Conservation (phyloP, 805 yeast species). For the Candida yuanshanica region DNA sequence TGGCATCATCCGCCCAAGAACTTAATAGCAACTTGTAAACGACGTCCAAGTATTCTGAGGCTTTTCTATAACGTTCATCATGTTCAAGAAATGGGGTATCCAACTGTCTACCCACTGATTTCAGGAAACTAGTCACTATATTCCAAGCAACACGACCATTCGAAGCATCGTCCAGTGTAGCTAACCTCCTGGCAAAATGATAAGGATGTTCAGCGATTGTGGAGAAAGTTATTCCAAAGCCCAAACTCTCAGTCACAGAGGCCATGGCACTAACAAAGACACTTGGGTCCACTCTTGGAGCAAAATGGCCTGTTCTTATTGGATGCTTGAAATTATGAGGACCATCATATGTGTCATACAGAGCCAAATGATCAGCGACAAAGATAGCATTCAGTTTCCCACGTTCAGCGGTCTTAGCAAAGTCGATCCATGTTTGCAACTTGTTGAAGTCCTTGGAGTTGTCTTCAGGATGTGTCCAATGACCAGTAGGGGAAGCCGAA, state of each 20-base stretch:
- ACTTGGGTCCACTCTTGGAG: constrained; percentile 30
- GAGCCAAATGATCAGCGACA: constrained; percentile 34
- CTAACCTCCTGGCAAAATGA: constrained; percentile 27
- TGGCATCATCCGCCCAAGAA: constrained; percentile 31
- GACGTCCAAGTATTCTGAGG: constrained; percentile 36
- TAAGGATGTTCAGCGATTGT: constrained; percentile 39
- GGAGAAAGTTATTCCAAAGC: constrained; percentile 37
- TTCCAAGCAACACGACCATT: constrained; percentile 46
- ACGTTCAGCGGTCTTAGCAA: constrained; percentile 31
- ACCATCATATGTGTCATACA: constrained; percentile 35
- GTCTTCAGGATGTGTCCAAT: constrained; percentile 36
- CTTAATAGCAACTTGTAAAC: constrained; percentile 32
- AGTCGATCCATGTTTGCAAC: constrained; percentile 32
- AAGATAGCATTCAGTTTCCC: constrained; percentile 34
- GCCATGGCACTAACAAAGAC: constrained; percentile 32
- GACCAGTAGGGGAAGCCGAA: constrained; percentile 21
- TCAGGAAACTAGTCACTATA: constrained; percentile 38
- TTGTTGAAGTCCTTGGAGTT: constrained; percentile 21
- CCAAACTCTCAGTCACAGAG: constrained; percentile 32
- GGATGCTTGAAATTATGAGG: constrained; percentile 29
- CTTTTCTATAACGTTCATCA: constrained; percentile 34
- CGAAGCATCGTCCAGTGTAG: constrained; percentile 35
- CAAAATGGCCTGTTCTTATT: constrained; percentile 22
- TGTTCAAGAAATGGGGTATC: constrained; percentile 25
- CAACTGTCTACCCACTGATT: constrained; percentile 35